Evolutionary conservation across 495 filamentous ascomycete species (phyloP), one percentile per base, ranked within the genome.

Genomic region (Penicillium lividum): DNA sequence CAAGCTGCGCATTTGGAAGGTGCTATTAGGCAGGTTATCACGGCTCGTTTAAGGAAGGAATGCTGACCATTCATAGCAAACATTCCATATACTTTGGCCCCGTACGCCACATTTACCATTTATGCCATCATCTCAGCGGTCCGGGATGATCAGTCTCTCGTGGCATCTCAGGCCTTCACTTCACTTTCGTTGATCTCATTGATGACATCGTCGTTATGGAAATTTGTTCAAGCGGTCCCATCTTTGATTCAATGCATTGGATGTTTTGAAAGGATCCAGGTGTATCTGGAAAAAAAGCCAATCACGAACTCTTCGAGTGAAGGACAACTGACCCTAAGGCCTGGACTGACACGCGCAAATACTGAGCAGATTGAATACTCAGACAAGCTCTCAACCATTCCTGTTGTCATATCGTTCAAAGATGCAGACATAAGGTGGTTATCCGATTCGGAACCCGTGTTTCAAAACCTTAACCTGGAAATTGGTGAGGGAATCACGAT

Each of bases 121-220:
- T 65, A 73, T 45, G 68, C 75, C 0, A 68, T 80, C 47, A 66
- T 79, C 27, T 72, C 79, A 9, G 65, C 78, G 22, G 69, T 70
- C 31, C 69, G 71, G 42, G 7, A 47, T 6, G 68, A 74, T 25
- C 65, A 57, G 31, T 77, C 70, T 4, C 64, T 82, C 6, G 68
- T 78, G n/a, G 72, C 76, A 9, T 56, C 61, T 13, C 54, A 59
- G 45, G 74, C 74, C 0, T 77, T 76, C 51, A 75, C 74, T 0
- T 51, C 63, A 3, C 50, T 77, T 0, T 63, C 74, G 7, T 52
- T 76, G 11, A 68, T 77, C 27, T 40, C 48, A 2, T 51, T 77
- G 2, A 15, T 76, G 15, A 68, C 69, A 2, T 30, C 5, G 6
- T 72, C 71, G 0, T 50, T 65, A 5, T 18, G 25, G 3, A 45